Evolutionary conservation across 805 yeast species (phyloP).

Genomic region (Candida sonorensis): DNA sequence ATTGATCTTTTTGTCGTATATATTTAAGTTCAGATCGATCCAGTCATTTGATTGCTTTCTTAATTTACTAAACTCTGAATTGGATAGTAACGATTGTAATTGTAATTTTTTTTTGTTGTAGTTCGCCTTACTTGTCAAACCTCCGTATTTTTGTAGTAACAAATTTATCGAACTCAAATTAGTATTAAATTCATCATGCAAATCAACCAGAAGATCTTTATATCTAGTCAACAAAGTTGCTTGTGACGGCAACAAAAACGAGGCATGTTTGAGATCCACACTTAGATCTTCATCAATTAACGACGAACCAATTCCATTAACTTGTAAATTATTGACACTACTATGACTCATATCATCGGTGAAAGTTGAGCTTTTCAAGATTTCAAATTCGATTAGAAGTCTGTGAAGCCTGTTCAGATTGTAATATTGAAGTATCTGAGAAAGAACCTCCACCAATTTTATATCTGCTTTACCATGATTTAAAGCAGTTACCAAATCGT

Average conservation of each 20-base stretch:
- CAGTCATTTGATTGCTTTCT: constrained; percentile 19
- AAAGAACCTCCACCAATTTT: constrained; percentile 41
- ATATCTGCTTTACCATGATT: constrained; percentile 65
- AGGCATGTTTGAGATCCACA: constrained; percentile 15
- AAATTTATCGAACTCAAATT: constrained; percentile 5
- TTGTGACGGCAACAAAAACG: constrained; percentile 27
- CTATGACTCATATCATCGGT: too few relatives aligned
- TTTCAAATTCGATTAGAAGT: constrained; percentile 51
- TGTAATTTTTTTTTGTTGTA: background rate
- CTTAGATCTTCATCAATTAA: constrained; percentile 15
- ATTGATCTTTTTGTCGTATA: constrained; percentile 9
- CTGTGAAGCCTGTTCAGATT: constrained; percentile 44
- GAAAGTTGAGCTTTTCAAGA: constrained; percentile 31
- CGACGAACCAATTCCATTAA: too few relatives aligned
- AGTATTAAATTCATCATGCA: constrained; percentile 11
- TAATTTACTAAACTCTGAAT: constrained; percentile 13
- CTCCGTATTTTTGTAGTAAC: constrained; percentile 3
- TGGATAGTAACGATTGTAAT: background rate
- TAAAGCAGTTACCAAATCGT: constrained; percentile 60
- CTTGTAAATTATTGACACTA: too few relatives aligned
- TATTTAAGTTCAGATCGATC: constrained; percentile 13
- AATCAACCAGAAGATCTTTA: constrained; percentile 10
- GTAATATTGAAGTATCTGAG: constrained; percentile 44
- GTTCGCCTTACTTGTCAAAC: too few relatives aligned
- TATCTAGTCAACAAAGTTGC: constrained; percentile 14